Evolutionary conservation across 768 basidiomycete genomes (phyloP).

Genomic region (Mycena albidolilacea): DNA sequence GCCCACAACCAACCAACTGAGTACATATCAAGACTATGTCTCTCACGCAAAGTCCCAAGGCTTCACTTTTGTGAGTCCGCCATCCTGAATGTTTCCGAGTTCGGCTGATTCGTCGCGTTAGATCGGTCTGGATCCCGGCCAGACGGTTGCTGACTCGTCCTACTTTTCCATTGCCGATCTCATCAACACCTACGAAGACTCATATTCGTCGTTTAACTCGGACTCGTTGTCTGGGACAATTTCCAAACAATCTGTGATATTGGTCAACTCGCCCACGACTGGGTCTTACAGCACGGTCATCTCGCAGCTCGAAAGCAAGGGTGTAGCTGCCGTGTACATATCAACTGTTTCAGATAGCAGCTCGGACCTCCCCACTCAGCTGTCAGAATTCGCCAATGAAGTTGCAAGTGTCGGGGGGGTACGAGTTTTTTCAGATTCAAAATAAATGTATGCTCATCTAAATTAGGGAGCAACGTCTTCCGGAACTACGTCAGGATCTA

Average conservation of each 20-base stretch:
- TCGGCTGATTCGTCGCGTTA: not conserved
- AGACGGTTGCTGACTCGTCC: not conserved
- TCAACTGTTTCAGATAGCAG: slow-evolving; percentile 4
- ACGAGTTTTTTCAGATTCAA: not conserved
- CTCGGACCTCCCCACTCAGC: slow-evolving; percentile 16
- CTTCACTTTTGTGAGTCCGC: slow-evolving; percentile 28
- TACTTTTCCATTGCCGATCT: slow-evolving; percentile 29
- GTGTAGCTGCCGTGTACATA: slow-evolving; percentile 32
- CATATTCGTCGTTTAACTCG: slow-evolving; percentile 29
- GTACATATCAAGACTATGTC: slow-evolving; percentile 23
- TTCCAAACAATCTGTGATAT: slow-evolving; percentile 32
- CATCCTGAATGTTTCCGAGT: not conserved
- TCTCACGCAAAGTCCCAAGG: slow-evolving; percentile 26
- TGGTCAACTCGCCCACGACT: slow-evolving; percentile 23
- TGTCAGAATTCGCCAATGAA: slow-evolving; percentile 22
- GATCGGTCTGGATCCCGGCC: slow-evolving; percentile 27
- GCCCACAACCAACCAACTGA: not conserved
- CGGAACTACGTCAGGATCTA: not conserved
- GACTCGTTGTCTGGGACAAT: slow-evolving; percentile 24
- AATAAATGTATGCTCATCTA: not conserved
- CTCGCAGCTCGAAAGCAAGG: slow-evolving; percentile 18
- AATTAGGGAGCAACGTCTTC: not conserved
- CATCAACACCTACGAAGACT: slow-evolving; percentile 31
- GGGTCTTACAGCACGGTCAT: slow-evolving; percentile 31
- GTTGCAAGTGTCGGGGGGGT: slow-evolving; percentile 17